A percentile compares a stretch with the other conserved stretches of the same genome.
Conservation (phyloP, 1,139 yeast genomes). For the Casaregolazyma suthepensis region DNA sequence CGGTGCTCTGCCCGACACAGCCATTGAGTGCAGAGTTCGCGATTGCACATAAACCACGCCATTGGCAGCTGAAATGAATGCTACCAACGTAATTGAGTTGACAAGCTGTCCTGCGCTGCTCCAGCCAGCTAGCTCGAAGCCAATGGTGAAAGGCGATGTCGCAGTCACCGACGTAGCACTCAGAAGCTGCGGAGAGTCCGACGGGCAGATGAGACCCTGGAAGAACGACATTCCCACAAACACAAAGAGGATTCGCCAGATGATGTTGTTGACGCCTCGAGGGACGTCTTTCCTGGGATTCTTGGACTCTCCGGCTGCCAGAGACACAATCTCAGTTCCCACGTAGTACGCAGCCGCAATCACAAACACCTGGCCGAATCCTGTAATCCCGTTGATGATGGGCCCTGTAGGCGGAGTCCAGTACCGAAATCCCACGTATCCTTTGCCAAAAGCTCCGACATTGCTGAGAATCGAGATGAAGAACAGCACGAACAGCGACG, state of each 20-base stretch:
- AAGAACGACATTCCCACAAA: constrained; percentile 12
- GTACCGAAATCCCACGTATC: constrained; percentile 12
- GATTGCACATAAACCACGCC: constrained; percentile 14
- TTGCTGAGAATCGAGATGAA: constrained; percentile 12
- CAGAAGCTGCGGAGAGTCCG: constrained; percentile 10
- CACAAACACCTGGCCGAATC: constrained; percentile 14
- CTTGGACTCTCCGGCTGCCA: constrained; percentile 15
- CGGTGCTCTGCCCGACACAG: constrained; percentile 11
- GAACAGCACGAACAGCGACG: constrained; percentile 8
- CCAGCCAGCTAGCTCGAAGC: constrained; percentile 13
- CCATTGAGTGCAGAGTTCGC: constrained; percentile 11
- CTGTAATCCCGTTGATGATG: constrained; percentile 12
- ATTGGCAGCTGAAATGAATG: constrained; percentile 13
- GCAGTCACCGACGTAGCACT: constrained; percentile 12
- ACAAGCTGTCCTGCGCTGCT: constrained; percentile 12
- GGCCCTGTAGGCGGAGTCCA: constrained; percentile 12
- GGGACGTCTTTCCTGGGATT: constrained; percentile 13
- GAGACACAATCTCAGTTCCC: constrained; percentile 12
- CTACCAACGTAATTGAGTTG: constrained; percentile 10
- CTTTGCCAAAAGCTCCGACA: constrained; percentile 14
- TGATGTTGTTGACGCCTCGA: constrained; percentile 10
- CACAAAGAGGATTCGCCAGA: constrained; percentile 13
- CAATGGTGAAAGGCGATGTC: constrained; percentile 14
- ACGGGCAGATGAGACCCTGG: constrained; percentile 13
- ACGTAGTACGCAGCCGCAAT: constrained; percentile 14